phyloP scores from a whole-genome alignment of 2,329 filamentous ascomycete genomes.

The Diplocarpon rosae region DNA sequence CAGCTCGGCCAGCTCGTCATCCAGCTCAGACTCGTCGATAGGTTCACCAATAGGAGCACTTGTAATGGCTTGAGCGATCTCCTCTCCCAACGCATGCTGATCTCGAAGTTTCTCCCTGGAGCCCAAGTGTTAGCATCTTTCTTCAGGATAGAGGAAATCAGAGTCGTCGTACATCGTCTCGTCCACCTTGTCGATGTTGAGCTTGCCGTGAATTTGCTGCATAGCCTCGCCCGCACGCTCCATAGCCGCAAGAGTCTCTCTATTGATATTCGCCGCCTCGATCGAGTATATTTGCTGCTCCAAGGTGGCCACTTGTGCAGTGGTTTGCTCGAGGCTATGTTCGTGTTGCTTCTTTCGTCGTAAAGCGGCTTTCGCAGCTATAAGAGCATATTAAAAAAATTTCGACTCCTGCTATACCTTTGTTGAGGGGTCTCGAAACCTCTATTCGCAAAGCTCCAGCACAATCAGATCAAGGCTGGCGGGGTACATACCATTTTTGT shows the following conservation, averaged over 20 bases:
- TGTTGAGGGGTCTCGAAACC: not conserved
- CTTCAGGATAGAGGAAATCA: conserved; percentile 4
- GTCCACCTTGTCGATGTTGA: conserved; percentile 92
- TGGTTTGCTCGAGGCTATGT: conserved; percentile 82
- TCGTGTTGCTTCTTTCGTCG: conserved; percentile 92
- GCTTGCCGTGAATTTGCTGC: conserved; percentile 81
- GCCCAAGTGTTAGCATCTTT: conserved; percentile 25
- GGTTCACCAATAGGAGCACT: conserved; percentile 53
- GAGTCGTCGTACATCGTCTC: conserved; percentile 67
- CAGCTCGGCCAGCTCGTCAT: conserved; percentile 72
- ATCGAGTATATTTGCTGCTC: conserved; percentile 95
- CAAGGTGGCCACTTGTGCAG: conserved; percentile 78
- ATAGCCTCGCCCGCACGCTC: conserved; percentile 82
- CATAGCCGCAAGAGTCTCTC: conserved; percentile 91
- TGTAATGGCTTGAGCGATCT: conserved; percentile 81
- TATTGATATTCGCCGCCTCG: conserved; percentile 97
- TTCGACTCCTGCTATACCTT: not conserved
- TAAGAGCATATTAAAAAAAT: conserved; percentile 15
- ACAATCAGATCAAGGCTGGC: not conserved
- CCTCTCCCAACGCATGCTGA: conserved; percentile 85
- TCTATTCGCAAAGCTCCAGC: not conserved
- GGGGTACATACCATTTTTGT: conserved; percentile 70
- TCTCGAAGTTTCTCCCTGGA: conserved; percentile 79
- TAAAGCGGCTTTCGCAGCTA: conserved; percentile 82
- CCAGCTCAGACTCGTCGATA: conserved; percentile 77